Evolutionary conservation across 495 filamentous ascomycete genomes (phyloP).

Genomic region (Aspergillus carlsbadensis): DNA sequence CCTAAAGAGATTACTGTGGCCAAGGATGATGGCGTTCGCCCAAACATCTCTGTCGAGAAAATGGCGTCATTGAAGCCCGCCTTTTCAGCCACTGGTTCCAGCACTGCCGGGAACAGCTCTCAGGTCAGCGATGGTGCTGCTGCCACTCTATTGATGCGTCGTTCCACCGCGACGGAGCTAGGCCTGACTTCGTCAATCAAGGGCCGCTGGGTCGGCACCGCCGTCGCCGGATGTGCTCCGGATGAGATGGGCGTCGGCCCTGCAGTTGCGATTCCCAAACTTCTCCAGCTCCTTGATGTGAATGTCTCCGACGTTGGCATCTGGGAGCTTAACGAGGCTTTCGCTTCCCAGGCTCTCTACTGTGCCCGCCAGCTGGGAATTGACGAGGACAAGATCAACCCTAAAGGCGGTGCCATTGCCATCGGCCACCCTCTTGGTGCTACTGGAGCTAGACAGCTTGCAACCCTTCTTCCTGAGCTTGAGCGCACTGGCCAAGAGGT

Average conservation of each 20-base stretch:
- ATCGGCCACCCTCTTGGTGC: conserved; percentile 91
- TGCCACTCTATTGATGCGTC: conserved; percentile 76
- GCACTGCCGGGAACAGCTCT: conserved; percentile 83
- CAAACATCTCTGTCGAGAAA: conserved; percentile 61
- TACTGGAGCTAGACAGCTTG: conserved; percentile 80
- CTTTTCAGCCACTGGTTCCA: conserved; percentile 67
- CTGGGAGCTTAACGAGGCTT: conserved; percentile 98
- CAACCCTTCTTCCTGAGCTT: conserved; percentile 70
- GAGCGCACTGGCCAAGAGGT: conserved; percentile 61
- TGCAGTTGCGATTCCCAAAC: conserved; percentile 78
- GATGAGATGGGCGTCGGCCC: conserved; percentile 95
- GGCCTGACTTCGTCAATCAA: conserved; percentile 68
- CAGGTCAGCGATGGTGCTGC: conserved; percentile 89
- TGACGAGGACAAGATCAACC: conserved; percentile 72
- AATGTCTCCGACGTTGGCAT: conserved; percentile 67
- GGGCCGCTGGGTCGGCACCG: conserved; percentile 73
- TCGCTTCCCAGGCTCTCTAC: conserved; percentile 85
- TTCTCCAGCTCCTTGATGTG: conserved; percentile 65
- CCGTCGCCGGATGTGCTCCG: conserved; percentile 72
- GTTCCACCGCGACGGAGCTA: conserved; percentile 75
- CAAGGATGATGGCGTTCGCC: conserved; percentile 80
- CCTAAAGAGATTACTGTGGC: conserved; percentile 59
- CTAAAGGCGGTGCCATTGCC: conserved; percentile 90
- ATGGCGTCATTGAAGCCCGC: conserved; percentile 81
- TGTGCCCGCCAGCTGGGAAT: conserved; percentile 73